Evolutionary conservation across 495 filamentous ascomycete species (phyloP), one percentile per base, ranked within the genome.

Genomic region (Hypoxylon perforatum): DNA sequence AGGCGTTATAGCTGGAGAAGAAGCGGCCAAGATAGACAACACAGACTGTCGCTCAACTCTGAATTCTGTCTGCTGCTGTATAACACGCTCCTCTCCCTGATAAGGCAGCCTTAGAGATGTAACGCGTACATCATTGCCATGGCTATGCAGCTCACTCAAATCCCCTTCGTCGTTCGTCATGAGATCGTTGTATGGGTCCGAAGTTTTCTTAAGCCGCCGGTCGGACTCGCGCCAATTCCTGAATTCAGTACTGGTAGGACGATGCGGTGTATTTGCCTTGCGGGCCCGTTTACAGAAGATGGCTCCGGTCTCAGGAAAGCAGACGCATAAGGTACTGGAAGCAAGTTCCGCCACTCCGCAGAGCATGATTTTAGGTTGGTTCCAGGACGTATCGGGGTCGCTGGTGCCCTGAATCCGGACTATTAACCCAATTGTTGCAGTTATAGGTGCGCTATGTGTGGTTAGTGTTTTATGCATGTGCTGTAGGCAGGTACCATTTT

Each of bases 281-380:
- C 48, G 48, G 4, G 8, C 3, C 10, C 30, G 25, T 21, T 15
- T 35, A 10, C 18, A n/a, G 30, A 53, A 53, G 6, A 53, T 7
- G 30, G n/a, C 17, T 3, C 14, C 54, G 12, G 58, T 15, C 36
- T 65, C 61, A 9, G 61, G 61, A 22, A 65, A 53, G 54, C 61
- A 38, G 4, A 65, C 54, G 39, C 61, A 65, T 4, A 65, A 30
- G 15, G 35, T 48, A 6, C 61, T 41, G 5, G 61, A 45, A 2
- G 61, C 39, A 2, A 57, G 39, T 14, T 65, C 61, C 4, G 61
- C 61, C 15, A 30, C 19, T 9, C 54, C 61, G 54, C 54, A 65
- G 12, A 65, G 19, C 2, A 65, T 22, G n/a, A 65, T 65, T 8
- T 58, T 39, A 5, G 54, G 61, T n/a, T 65, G 61, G 4, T 36